These are phyloP conservation scores for Cyberlindnera samutprakarnensis DNA, from an alignment of 805 yeast genomes.

Conservation along the genomic window DNA sequence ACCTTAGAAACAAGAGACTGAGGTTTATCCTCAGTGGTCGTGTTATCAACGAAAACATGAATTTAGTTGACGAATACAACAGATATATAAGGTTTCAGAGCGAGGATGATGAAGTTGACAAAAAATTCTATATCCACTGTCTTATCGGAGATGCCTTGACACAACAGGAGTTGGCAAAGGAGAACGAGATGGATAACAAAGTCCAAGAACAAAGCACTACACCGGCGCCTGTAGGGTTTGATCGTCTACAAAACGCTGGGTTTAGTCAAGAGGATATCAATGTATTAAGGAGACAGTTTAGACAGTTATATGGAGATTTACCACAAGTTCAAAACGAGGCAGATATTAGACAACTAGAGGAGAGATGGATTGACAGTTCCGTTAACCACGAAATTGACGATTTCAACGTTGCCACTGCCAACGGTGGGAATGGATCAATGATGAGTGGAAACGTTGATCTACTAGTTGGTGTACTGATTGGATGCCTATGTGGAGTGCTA, in stretches of 20 bases:
- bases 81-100: slow-evolving; percentile 19
- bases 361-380: slow-evolving; percentile 81
- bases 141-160: slow-evolving; percentile 62
- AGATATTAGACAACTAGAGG: slow-evolving; percentile 65
- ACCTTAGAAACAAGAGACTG: slow-evolving; percentile 37
- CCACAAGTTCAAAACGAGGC: slow-evolving; percentile 26
- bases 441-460: slow-evolving; percentile 56
- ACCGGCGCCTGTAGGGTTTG: slow-evolving; percentile 80
- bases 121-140: slow-evolving; percentile 65
- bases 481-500: slow-evolving; percentile 68
- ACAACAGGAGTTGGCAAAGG: slow-evolving; percentile 48
- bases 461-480: slow-evolving; percentile 61
- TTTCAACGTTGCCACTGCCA: slow-evolving; percentile 30
- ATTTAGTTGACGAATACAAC: slow-evolving; percentile 43
- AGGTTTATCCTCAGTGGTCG: slow-evolving; percentile 65
- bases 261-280: slow-evolving; percentile 71
- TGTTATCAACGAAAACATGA: slow-evolving; percentile 49
- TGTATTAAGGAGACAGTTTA: slow-evolving; percentile 68
- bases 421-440: slow-evolving; percentile 20
- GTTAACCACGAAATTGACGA: slow-evolving; percentile 39
- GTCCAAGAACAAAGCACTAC: slow-evolving; percentile 44
- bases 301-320: slow-evolving; percentile 52
- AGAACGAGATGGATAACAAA: slow-evolving; percentile 46
- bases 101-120: slow-evolving; percentile 3
- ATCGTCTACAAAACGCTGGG: slow-evolving; percentile 75